Conservation (phyloP, 257 asterid species). For the Plectranthus barbatus region DNA sequence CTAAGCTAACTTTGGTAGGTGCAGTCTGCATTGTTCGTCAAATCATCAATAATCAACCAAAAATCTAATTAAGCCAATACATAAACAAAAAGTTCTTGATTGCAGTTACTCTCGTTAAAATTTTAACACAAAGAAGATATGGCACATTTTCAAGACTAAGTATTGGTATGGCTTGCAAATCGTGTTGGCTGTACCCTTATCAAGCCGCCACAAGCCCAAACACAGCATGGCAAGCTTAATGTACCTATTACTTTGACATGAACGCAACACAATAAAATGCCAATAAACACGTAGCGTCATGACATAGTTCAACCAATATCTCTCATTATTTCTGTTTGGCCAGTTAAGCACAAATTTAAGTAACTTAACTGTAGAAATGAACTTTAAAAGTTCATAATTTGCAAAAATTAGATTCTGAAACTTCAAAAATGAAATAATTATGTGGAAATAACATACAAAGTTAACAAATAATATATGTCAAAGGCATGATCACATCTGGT, state of each 20-base stretch:
- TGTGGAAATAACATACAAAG: not conserved
- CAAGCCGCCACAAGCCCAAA: not conserved
- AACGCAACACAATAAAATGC: not conserved
- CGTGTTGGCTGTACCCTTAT: not conserved
- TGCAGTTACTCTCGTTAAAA: not conserved
- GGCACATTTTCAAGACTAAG: not conserved
- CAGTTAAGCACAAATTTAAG: not conserved
- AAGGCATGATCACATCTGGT: too few relatives aligned
- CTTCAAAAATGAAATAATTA: not conserved
- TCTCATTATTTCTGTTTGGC: not conserved
- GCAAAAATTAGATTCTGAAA: not conserved
- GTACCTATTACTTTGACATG: not conserved
- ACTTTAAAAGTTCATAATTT: not conserved
- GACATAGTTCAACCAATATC: not conserved
- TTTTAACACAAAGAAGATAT: not conserved
- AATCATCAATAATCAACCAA: not conserved
- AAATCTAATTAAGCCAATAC: conserved; percentile 6
- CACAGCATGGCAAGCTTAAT: not conserved
- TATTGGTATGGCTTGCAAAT: not conserved
- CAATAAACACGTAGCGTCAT: not conserved
- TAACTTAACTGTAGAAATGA: not conserved
- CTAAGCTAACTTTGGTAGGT: not conserved
- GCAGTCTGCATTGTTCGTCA: not conserved
- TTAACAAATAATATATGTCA: not conserved
- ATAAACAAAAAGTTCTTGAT: not conserved